Base-by-base conservation (phyloP, 139 green algal genomes). In the Mychonastes homosphaera region DNA sequence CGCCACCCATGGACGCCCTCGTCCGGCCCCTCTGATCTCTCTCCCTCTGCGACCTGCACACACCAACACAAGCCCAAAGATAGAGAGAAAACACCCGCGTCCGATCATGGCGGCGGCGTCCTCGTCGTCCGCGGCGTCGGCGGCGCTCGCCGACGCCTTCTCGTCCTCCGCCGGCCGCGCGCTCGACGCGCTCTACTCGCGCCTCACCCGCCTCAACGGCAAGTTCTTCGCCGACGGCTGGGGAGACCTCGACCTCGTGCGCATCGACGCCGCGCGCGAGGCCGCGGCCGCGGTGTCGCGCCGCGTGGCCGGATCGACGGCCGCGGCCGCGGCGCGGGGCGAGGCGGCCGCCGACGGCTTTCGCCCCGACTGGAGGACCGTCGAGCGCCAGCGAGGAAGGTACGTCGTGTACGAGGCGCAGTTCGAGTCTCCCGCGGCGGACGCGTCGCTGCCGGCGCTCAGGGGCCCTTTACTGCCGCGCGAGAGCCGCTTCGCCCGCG, bases 211-310 rank as follows among this genome's bases (percentile, higher is more conserved):
- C 1, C 7, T 69, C 1, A 69, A 74, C 30, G 67, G 67, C 0
- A 27, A 40, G 3, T 74, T 74, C 27, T 74, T 74, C 27, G 51
- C 51, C 0, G 34, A 41, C 16, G 62, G 62, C 0, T 69, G 62
- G 62, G 62, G 62, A 8, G 62, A 69, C 33, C 62, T 69, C 12
- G 13, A 52, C 29, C 40, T 58, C 4, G 51, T 58, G 51, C n/a
- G n/a, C n/a, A n/a, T n/a, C n/a, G n/a, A n/a, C n/a, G n/a, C n/a
- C n/a, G n/a, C n/a, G n/a, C n/a, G n/a, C n/a, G n/a, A n/a, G n/a
- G n/a, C n/a, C n/a, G 18, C 18, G 26, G 36, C 36, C 13, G 36
- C 36, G 10, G 36, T 44, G 36, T n/a, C 13, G 36, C 36, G 10
- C 12, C 36, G 12, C 10, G 36, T 36, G 26, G 9, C 24, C 10